Base-by-base conservation (phyloP, 2,329 filamentous ascomycete genomes). In the Exophiala viscosa region DNA sequence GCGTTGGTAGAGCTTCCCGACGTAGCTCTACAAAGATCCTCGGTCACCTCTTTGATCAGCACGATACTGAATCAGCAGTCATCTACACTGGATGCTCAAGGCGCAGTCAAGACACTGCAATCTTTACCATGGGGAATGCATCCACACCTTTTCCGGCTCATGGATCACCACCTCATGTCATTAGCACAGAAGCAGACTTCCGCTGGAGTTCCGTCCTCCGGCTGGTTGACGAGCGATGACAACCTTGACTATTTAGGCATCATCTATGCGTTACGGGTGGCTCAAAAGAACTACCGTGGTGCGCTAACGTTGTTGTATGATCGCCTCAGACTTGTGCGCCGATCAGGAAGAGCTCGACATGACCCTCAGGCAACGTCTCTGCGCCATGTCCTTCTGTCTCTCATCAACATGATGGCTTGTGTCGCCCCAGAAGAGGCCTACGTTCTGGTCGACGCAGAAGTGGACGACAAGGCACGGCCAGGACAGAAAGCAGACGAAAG, bases 401-500 rank as follows among this genome's bases (percentile, higher is more conserved):
- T 99, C 40, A 95, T 99, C 73, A 99, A 99, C 67, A 86, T 90
- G 1, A 76, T 99, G 55, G 89, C 87, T 60, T 96, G 90, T 59
- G 90, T 96, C 36, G 84, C 88, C 44, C 76, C 84, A 52, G 83
- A 88, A 57, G 87, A 96, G 64, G 86, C 86, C 1, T 99, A 95
- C 81, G 82, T 95, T 40, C 67, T 84, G 17, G 53, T 55, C 5
- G 39, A 45, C 6, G 53, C 9, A 23, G 51, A 57, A 9, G 45
- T 45, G 2, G 52, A 53, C 2, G 48, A 48, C 7, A 52, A 53
- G 23, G 51, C 31, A 11, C 17, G 17, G 20, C 20, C 57, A 51
- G 54, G 5, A 13, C 41, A 53, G 15, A 39, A 50, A 65, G 63
- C 51, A 18, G 52, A 42, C 2, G 6, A 40, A 5, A 6, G 11